Percentiles rank a stretch among this genome's conserved stretches.
phyloP scores from a whole-genome alignment of 495 filamentous ascomycete genomes.

The Apodospora peruviana region DNA sequence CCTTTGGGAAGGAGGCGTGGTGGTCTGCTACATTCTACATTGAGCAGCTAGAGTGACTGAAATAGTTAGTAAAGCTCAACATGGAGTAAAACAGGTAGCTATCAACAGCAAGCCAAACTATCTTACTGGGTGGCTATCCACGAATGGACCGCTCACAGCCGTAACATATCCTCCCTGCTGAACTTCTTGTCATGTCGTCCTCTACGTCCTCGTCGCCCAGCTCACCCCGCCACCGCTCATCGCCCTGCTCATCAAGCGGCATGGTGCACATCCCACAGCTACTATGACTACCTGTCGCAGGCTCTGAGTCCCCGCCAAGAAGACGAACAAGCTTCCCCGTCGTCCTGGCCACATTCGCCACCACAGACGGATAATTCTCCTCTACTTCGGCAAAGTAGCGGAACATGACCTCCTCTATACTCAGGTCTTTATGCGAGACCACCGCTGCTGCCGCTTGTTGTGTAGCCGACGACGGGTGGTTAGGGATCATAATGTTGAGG shows the following conservation, averaged over 20 bases:
- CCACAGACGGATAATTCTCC: constrained; percentile 80
- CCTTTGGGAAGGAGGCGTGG: too few relatives aligned
- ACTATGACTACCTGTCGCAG: background rate
- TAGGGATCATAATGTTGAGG: constrained; percentile 1
- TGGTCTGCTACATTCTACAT: too few relatives aligned
- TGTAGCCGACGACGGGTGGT: background rate
- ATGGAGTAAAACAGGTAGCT: too few relatives aligned
- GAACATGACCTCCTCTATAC: constrained; percentile 84
- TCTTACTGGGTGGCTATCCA: too few relatives aligned
- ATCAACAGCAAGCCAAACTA: too few relatives aligned
- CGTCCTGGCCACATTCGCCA: constrained; percentile 89
- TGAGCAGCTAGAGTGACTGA: too few relatives aligned
- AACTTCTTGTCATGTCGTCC: constrained; percentile 3
- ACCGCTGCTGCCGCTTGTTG: constrained; percentile 25
- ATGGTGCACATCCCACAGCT: constrained; percentile 47
- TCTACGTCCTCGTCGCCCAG: constrained; percentile 23
- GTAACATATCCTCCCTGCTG: constrained; percentile 39
- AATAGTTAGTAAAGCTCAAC: too few relatives aligned
- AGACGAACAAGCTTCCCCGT: constrained; percentile 62
- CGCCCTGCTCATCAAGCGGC: constrained; percentile 41
- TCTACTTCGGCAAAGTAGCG: constrained; percentile 88
- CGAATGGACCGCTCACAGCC: constrained; percentile 46
- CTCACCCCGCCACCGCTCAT: constrained; percentile 47
- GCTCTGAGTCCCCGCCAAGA: background rate
- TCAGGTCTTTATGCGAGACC: constrained; percentile 65